Base-by-base conservation (phyloP, 768 basidiomycete genomes). In the Kwoniella dejecticola region DNA sequence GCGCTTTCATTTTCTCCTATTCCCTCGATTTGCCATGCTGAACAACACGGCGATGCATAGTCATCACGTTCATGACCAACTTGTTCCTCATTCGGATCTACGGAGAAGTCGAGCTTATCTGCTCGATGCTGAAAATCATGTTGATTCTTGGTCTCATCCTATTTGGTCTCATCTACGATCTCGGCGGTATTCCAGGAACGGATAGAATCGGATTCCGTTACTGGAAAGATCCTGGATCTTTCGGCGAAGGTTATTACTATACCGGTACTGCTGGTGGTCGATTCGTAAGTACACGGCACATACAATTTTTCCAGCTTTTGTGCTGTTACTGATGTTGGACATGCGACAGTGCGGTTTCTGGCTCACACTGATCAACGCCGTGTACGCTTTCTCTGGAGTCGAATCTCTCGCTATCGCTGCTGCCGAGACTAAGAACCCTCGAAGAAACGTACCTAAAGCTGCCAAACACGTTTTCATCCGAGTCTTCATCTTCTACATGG, bases 401-500 rank as follows among this genome's bases (percentile, higher is more conserved):
- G 68, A 67, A 45, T 49, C 47, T 8, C 15, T 62, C 46, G 67
- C 57, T 6, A 60, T 69, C 42, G 59, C 59, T 3, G 64, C 67
- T 11, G 67, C 65, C 21, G 72, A 74, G 33, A 66, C 67, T 31
- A 69, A 67, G 57, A 72, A 75, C 62, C 74, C 69, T 1, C 55
- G 66, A 29, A 67, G 66, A 60, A 66, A 66, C 23, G 66, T 77
- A 31, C 74, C 76, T 13, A 56, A 68, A 15, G 76, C 76, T 13
- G 72, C 74, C 54, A 64, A 66, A 62, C 66, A 66, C 59, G 73
- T 70, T 21, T 72, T 70, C 68, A 69, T 58, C 80, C 86, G 91
- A 63, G 88, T 95, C 68, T 64, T 88, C 7, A 64, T 90, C 27
- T 91, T 91, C 83, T 91, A 90, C 85, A 82, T 89, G 62, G 80